A percentile compares a stretch with the other conserved stretches of the same genome.
Evolutionary conservation across 1,284 basidiomycete species (phyloP).

Genomic region (Malassezia slooffiae): DNA sequence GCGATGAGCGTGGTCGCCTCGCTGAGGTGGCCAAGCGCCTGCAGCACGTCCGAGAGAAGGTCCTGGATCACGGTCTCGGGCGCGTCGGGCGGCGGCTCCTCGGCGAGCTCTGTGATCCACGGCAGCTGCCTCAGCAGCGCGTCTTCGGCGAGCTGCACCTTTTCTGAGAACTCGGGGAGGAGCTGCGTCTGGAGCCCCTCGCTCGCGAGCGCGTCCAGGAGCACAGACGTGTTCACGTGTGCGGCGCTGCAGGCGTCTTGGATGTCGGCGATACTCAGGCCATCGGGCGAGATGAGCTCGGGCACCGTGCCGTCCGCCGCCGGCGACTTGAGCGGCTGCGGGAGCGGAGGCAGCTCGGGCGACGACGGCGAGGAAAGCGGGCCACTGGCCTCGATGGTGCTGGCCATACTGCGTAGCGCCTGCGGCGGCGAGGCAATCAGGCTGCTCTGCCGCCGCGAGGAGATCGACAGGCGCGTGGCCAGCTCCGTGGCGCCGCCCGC

Average conservation of each 20-base stretch:
- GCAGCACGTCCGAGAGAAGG: conserved; percentile 2
- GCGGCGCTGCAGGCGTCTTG: conserved; percentile 5
- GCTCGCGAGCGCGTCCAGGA: neutral
- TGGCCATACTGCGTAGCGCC: too few relatives aligned
- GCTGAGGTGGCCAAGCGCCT: neutral
- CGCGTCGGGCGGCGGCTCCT: neutral
- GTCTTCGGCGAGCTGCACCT: neutral
- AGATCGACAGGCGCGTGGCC: too few relatives aligned
- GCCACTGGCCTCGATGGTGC: too few relatives aligned
- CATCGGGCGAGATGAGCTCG: too few relatives aligned
- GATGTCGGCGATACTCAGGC: too few relatives aligned
- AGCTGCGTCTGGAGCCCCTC: conserved; percentile 2
- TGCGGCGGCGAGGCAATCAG: too few relatives aligned
- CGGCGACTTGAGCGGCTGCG: too few relatives aligned
- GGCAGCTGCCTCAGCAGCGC: conserved; percentile 1
- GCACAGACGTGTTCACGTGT: conserved; percentile 3
- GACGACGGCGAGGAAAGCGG: too few relatives aligned
- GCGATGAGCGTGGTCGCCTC: conserved; percentile 6
- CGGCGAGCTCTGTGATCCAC: conserved; percentile 1
- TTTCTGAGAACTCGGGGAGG: neutral
- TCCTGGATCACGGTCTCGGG: neutral
- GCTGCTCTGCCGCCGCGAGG: too few relatives aligned
- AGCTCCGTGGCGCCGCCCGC: too few relatives aligned
- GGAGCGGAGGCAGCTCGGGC: too few relatives aligned
- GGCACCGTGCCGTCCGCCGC: too few relatives aligned